Percentiles rank a stretch among this genome's conserved stretches.
phyloP scores from a whole-genome alignment of 805 yeast genomes.

The Suhomyces sp. region DNA sequence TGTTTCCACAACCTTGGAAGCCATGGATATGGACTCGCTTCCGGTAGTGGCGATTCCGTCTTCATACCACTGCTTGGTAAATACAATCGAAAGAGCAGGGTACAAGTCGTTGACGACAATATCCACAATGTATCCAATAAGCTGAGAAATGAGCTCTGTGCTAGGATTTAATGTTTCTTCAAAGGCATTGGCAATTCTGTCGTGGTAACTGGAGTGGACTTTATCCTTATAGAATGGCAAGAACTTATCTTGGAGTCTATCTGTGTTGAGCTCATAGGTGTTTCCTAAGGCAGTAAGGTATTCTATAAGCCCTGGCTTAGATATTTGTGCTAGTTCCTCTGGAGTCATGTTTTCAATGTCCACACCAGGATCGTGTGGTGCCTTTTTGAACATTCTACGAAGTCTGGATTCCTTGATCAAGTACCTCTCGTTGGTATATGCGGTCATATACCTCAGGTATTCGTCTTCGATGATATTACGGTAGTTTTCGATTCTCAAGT shows the following conservation, averaged over 20 bases:
- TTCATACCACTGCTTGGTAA: slow-evolving; percentile 70
- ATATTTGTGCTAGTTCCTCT: slow-evolving; percentile 34
- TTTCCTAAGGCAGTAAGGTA: slow-evolving; percentile 81
- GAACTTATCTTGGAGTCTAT: slow-evolving; percentile 62
- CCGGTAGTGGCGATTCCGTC: slow-evolving; percentile 31
- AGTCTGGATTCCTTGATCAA: slow-evolving; percentile 44
- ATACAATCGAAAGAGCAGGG: slow-evolving; percentile 57
- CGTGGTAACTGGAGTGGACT: slow-evolving; percentile 47
- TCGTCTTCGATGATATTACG: slow-evolving; percentile 48
- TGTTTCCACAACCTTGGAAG: slow-evolving; percentile 66
- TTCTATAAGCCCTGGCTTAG: slow-evolving; percentile 70
- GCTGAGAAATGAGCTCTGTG: slow-evolving; percentile 76
- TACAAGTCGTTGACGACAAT: slow-evolving; percentile 72
- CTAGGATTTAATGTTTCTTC: slow-evolving; percentile 52
- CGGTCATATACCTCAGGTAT: slow-evolving; percentile 37
- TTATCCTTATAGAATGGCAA: slow-evolving; percentile 58
- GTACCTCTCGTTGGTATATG: slow-evolving; percentile 38
- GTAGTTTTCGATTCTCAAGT: slow-evolving; percentile 64
- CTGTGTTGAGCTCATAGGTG: slow-evolving; percentile 77
- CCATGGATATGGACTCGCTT: slow-evolving; percentile 39
- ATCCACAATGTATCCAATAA: slow-evolving; percentile 63
- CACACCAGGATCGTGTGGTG: slow-evolving; percentile 8
- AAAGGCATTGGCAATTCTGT: slow-evolving; percentile 33
- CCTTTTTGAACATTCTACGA: slow-evolving; percentile 32
- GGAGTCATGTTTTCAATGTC: slow-evolving; percentile 41